Evolutionary conservation across 306 rosid species (phyloP), one percentile per base, ranked within the genome.

Genomic region (Trichosanthes cucumerina): DNA sequence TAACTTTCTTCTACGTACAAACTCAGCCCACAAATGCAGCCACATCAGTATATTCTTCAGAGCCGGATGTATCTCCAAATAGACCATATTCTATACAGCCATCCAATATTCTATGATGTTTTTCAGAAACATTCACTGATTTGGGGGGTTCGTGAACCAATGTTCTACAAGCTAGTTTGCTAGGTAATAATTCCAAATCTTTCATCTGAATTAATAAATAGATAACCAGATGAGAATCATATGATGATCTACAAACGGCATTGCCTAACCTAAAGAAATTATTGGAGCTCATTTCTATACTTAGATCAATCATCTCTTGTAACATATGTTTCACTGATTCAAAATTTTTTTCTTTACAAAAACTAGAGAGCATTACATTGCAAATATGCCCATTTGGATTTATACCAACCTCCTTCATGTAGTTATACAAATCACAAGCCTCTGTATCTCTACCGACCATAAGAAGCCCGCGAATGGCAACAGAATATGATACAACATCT

Each of bases 301-400:
- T 85, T 47, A 77, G 82, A 80, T 83, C 87, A 82, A 88, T 82
- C 92, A 91, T 91, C 84, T 89, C 93, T 59, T 80, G 78, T 33
- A 91, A 85, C 80, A 86, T 81, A 49, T 81, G 81, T 5, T 85
- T 73, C 10, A 88, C 78, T 84, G 73, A 81, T 69, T 53, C 80
- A 46, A 36, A 36, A 70, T 88, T 76, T 77, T 72, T 85, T 82
- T 75, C 86, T 80, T 79, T 88, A 80, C 79, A 84, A 54, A 84
- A 68, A 33, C 69, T 65, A 60, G 79, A 82, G 58, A 91, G 81
- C 82, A 91, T 79, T 81, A 85, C 58, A 75, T 87, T 89, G 80
- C 80, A 88, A 31, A 82, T 83, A 66, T 79, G 81, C 56, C 46
- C 82, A 81, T 63, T 79, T 70, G 93, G 92, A 74, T 76, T 72